Evolutionary conservation across 345 rosid species (phyloP).

Genomic region (Gynandropsis gynandra): DNA sequence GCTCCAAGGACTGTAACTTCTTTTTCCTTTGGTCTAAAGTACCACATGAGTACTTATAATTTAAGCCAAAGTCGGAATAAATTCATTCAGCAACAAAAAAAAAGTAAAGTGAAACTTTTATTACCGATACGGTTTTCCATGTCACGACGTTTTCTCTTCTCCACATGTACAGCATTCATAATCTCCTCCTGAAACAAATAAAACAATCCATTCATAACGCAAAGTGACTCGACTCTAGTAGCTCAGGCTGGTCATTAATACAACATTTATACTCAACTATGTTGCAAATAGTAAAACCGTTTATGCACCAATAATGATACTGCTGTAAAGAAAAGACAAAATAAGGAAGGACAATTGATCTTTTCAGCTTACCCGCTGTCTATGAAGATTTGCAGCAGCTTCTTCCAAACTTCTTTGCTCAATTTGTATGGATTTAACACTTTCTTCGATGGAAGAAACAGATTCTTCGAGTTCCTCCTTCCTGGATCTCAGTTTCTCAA

Average conservation of each 20-base stretch:
- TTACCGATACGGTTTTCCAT: constrained; percentile 46
- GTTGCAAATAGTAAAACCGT: no score
- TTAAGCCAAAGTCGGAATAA: not conserved
- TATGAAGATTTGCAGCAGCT: constrained; percentile 59
- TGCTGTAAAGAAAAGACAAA: no score
- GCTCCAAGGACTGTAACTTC: constrained; percentile 51
- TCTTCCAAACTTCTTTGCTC: constrained; percentile 65
- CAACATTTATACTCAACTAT: no score
- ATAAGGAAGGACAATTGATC: not conserved
- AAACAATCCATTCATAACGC: no score
- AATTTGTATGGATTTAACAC: constrained; percentile 33
- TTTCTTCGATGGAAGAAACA: constrained; percentile 38
- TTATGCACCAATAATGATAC: no score
- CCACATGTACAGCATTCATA: constrained; percentile 28
- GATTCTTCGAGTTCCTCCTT: constrained; percentile 57
- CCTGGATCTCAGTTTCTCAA: constrained; percentile 51
- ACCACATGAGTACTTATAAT: not conserved
- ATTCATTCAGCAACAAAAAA: not conserved
- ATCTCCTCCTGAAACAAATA: constrained; percentile 55
- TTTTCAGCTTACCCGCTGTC: constrained; percentile 47
- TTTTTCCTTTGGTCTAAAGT: constrained; percentile 52
- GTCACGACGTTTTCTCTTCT: constrained; percentile 47
- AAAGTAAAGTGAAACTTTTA: constrained; percentile 17
- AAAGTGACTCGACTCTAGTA: no score
- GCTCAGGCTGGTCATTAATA: no score